Conservation (phyloP, 2,329 filamentous ascomycete species). For the Aspergillus pseudoglaucus region DNA sequence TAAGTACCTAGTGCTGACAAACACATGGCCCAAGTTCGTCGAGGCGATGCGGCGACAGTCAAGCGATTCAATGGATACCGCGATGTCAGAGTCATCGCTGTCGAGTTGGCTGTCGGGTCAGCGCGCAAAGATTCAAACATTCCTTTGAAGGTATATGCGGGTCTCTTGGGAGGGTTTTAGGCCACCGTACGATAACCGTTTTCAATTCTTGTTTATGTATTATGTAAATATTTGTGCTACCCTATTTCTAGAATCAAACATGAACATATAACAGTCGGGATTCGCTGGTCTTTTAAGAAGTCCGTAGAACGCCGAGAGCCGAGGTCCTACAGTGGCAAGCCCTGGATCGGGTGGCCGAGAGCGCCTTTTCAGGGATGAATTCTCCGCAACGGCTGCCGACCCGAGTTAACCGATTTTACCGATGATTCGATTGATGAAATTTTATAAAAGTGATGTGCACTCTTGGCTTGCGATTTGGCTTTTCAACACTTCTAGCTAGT, state of each 20-base stretch:
- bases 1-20: slow-evolving; percentile 61
- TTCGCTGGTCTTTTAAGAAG: too few relatives aligned
- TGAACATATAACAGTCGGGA: too few relatives aligned
- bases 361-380: background rate
- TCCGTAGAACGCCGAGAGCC: background rate
- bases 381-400: background rate
- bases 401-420: background rate
- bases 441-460: background rate
- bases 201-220: too few relatives aligned
- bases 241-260: too few relatives aligned
- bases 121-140: background rate
- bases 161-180: too few relatives aligned
- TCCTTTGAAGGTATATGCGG: background rate
- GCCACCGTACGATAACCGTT: too few relatives aligned
- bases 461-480: background rate
- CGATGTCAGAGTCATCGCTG: background rate
- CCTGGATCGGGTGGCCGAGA: background rate
- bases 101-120: background rate
- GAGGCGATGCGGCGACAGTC: slow-evolving; percentile 2
- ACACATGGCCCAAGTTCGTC: slow-evolving; percentile 54
- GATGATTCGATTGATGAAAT: background rate
- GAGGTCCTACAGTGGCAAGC: background rate
- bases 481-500: background rate
- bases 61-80: background rate
- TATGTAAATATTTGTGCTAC: too few relatives aligned